phyloP scores from a whole-genome alignment of 345 rosid species.

The Adansonia digitata region DNA sequence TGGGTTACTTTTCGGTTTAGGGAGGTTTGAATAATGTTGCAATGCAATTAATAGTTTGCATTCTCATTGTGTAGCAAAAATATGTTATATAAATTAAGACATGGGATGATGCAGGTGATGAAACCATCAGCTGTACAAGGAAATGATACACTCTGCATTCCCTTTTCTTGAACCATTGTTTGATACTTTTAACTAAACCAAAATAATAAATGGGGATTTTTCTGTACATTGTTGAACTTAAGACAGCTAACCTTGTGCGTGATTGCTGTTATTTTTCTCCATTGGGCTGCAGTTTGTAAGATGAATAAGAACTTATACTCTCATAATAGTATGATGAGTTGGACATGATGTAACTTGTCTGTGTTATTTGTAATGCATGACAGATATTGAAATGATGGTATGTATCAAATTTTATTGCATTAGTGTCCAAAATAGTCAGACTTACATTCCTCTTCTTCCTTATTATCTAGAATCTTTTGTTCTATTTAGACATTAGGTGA shows the following conservation, averaged over 20 bases:
- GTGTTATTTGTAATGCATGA: background rate
- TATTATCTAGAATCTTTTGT: background rate
- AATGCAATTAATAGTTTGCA: background rate
- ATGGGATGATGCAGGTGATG: background rate
- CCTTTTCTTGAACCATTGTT: background rate
- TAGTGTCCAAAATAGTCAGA: background rate
- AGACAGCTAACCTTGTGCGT: background rate
- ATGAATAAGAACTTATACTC: background rate
- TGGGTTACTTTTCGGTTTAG: background rate
- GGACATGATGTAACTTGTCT: background rate
- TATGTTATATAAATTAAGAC: background rate
- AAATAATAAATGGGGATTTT: background rate
- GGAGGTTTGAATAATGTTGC: background rate
- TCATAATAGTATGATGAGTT: background rate
- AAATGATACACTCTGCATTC: background rate
- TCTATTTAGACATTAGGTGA: background rate
- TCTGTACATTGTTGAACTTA: background rate
- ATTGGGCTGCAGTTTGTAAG: background rate
- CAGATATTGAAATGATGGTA: background rate
- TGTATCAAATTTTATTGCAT: background rate
- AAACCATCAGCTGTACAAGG: background rate
- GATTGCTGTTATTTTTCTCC: background rate
- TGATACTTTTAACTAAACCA: background rate
- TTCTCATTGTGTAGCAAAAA: background rate
- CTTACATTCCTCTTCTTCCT: background rate